Conservation (phyloP, 2,329 filamentous ascomycete genomes). For the Alternaria ethzedia region DNA sequence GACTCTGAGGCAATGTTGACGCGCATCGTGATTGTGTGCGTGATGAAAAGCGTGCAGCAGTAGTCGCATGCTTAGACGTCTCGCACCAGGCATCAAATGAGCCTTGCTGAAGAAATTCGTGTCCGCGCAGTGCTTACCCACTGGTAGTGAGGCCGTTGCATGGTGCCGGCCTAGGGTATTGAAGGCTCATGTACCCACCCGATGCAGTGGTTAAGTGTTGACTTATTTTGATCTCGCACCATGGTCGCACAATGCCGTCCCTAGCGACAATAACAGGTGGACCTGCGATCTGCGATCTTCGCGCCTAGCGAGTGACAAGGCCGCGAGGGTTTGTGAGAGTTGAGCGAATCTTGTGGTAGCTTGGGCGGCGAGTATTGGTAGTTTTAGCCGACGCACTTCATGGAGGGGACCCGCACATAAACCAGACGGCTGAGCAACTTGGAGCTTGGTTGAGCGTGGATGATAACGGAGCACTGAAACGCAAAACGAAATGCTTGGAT, state of each 20-base stretch:
- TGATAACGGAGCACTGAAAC: not conserved
- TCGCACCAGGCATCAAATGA: not conserved
- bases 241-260: not conserved
- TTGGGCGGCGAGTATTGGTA: not conserved
- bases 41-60: not conserved
- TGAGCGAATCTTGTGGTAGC: not conserved
- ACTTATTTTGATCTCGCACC: not conserved
- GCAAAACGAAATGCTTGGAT: not conserved
- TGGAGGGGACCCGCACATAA: slow-evolving; percentile 3
- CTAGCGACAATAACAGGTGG: not conserved
- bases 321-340: not conserved
- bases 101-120: not conserved
- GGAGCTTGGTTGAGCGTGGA: not conserved
- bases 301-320: not conserved
- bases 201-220: not conserved
- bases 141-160: not conserved
- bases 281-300: not conserved
- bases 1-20: not conserved
- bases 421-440: not conserved
- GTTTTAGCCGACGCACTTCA: not conserved
- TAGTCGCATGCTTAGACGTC: not conserved
- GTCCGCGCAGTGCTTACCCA: not conserved
- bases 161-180: slow-evolving; percentile 2
- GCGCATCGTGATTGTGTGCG: not conserved
- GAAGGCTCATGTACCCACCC: not conserved